Conservation (phyloP, 352 stramenopile genomes). For the Globisporangium solare region DNA sequence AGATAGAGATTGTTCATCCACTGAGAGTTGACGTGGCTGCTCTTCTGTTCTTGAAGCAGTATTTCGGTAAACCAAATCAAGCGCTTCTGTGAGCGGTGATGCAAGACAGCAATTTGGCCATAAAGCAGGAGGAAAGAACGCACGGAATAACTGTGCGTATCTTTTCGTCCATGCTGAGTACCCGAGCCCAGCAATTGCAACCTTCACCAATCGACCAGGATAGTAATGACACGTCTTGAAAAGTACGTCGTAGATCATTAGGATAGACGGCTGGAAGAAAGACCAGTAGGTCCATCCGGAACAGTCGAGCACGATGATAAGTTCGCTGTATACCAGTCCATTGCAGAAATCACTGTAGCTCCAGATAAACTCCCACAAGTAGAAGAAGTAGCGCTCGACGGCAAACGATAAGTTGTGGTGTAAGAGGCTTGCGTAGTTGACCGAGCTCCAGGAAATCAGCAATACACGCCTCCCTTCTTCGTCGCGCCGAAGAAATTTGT, state of each 20-base stretch:
- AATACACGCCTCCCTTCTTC: constrained; percentile 20
- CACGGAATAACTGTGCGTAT: constrained; percentile 13
- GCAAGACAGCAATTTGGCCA: constrained; percentile 6
- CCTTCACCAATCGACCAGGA: constrained; percentile 17
- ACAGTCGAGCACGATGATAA: constrained; percentile 30
- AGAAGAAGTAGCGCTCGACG: constrained; percentile 31
- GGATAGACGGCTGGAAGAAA: constrained; percentile 21
- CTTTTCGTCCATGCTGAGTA: constrained; percentile 7
- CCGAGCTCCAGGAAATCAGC: constrained; percentile 17
- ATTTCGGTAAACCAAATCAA: neutral
- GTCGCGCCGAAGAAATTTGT: constrained; percentile 21
- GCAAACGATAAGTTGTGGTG: constrained; percentile 29
- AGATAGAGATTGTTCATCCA: constrained; percentile 21
- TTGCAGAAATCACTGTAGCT: constrained; percentile 32
- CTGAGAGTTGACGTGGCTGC: neutral
- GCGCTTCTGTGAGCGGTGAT: neutral
- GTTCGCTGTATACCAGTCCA: constrained; percentile 22
- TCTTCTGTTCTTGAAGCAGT: neutral
- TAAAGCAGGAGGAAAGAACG: constrained; percentile 14
- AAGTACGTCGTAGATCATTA: constrained; percentile 22
- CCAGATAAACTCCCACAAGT: constrained; percentile 48
- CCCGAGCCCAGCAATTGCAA: constrained; percentile 13
- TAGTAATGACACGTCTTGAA: constrained; percentile 23
- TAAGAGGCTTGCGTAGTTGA: constrained; percentile 16
- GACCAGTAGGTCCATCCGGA: constrained; percentile 20